Percentiles rank a stretch among this genome's conserved stretches.
phyloP scores from a whole-genome alignment of 352 stramenopile species.

The Phytophthora cryptogea region DNA sequence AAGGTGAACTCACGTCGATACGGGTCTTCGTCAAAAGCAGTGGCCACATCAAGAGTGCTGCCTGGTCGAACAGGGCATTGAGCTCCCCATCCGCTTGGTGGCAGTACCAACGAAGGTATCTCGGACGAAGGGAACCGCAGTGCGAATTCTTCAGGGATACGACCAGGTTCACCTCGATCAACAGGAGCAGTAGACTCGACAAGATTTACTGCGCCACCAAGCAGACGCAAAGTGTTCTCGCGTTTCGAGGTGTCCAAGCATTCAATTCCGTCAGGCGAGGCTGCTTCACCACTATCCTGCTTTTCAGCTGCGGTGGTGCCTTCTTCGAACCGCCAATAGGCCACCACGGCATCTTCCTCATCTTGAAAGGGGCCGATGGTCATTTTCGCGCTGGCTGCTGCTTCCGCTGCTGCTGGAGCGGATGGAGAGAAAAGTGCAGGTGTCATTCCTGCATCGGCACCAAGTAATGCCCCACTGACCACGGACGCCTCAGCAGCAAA shows the following conservation, averaged over 20 bases:
- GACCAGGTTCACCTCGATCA: constrained; percentile 71
- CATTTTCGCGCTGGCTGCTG: constrained; percentile 44
- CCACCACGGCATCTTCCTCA: constrained; percentile 83
- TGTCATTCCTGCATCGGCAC: constrained; percentile 3
- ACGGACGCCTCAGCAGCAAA: constrained; percentile 35
- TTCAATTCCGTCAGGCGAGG: constrained; percentile 41
- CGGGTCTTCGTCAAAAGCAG: constrained; percentile 79
- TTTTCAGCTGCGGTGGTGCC: constrained; percentile 37
- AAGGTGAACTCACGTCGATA: constrained; percentile 81
- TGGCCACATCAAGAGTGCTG: constrained; percentile 70
- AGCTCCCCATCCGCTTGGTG: constrained; percentile 45
- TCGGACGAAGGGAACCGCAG: constrained; percentile 50
- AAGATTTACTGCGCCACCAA: constrained; percentile 43
- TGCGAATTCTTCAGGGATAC: constrained; percentile 71
- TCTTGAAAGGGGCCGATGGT: constrained; percentile 85
- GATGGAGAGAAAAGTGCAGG: constrained; percentile 15
- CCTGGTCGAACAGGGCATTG: constrained; percentile 56
- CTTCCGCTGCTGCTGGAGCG: constrained; percentile 10
- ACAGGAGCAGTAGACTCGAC: constrained; percentile 67
- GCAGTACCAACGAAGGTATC: constrained; percentile 4
- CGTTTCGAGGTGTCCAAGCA: constrained; percentile 83
- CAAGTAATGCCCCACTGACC: constrained; percentile 12
- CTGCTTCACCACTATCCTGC: constrained; percentile 3
- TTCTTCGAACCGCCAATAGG: constrained; percentile 90
- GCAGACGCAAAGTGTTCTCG: constrained; percentile 72